A percentile compares a stretch with the other conserved stretches of the same genome.
Conservation (phyloP, 768 basidiomycete genomes). For the Pholiota microspora region DNA sequence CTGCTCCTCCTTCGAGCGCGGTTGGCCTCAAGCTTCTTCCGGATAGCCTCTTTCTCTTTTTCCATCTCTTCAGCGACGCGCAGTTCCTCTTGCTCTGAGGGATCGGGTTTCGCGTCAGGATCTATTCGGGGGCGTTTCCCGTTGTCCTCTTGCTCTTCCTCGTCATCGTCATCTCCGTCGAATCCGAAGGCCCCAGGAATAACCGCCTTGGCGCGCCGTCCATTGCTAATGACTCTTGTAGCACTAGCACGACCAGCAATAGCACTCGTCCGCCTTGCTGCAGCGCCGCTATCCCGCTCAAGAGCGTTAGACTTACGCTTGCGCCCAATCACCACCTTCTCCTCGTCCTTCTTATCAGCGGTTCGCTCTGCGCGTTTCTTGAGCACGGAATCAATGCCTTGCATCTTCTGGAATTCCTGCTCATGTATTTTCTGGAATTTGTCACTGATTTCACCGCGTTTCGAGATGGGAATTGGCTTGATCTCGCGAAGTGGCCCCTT, state of each 20-base stretch:
- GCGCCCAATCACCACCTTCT: conserved; percentile 29
- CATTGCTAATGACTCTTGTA: conserved; percentile 47
- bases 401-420: conserved; percentile 72
- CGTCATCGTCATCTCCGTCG: conserved; percentile 47
- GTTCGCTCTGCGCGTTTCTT: conserved; percentile 21
- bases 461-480: conserved; percentile 29
- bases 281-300: conserved; percentile 26
- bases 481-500: conserved; percentile 21
- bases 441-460: conserved; percentile 29
- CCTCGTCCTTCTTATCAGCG: conserved; percentile 16
- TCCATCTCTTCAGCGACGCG: conserved; percentile 45
- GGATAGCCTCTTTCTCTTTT: conserved; percentile 55
- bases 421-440: conserved; percentile 63
- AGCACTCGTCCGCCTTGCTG: conserved; percentile 21
- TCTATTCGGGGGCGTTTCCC: conserved; percentile 36
- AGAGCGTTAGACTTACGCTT: conserved; percentile 56
- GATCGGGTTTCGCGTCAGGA: conserved; percentile 22
- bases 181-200: conserved; percentile 61
- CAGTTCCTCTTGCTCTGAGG: conserved; percentile 36
- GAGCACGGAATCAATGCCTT: conserved; percentile 56
- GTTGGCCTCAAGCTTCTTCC: conserved; percentile 62
- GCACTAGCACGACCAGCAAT: conserved; percentile 32
- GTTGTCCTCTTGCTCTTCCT: conserved; percentile 33
- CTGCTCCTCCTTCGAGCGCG: conserved; percentile 73
- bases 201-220: conserved; percentile 35